Evolutionary conservation across 2,329 filamentous ascomycete species (phyloP).

Genomic region (Cryphonectria radicalis): DNA sequence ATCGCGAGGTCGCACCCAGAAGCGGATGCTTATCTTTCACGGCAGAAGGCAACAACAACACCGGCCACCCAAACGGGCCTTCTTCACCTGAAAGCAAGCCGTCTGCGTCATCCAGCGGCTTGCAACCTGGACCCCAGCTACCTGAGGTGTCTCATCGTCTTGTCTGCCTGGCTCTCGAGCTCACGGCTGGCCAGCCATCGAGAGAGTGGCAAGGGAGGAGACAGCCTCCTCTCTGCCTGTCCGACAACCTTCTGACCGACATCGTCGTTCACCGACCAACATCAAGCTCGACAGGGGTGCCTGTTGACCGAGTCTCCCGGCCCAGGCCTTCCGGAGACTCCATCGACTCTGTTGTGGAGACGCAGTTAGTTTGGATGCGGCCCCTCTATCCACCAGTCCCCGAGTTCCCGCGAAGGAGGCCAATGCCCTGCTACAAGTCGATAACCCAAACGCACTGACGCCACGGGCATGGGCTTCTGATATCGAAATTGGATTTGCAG

Average conservation of each 20-base stretch:
- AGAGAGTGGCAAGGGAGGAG: neutral
- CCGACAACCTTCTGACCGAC: neutral
- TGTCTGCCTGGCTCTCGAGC: slow-evolving; percentile 13
- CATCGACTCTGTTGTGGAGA: slow-evolving; percentile 17
- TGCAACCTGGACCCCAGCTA: slow-evolving; percentile 5
- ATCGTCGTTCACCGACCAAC: neutral
- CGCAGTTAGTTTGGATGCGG: slow-evolving; percentile 15
- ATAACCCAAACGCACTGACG: slow-evolving; percentile 6
- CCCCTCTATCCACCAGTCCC: slow-evolving; percentile 13
- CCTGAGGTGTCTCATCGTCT: slow-evolving; percentile 7
- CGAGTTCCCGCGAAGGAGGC: slow-evolving; percentile 6
- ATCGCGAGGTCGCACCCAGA: neutral
- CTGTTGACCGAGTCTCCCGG: slow-evolving; percentile 15
- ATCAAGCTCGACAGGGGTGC: slow-evolving; percentile 19
- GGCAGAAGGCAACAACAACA: neutral
- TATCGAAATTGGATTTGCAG: slow-evolving; percentile 21
- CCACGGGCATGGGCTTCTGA: slow-evolving; percentile 18
- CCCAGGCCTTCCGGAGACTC: slow-evolving; percentile 20
- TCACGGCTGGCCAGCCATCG: neutral
- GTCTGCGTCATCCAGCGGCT: slow-evolving; percentile 2
- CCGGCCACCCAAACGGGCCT: neutral
- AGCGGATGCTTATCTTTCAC: neutral
- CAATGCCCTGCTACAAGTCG: slow-evolving; percentile 18
- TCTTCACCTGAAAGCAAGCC: neutral
- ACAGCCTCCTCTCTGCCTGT: neutral